Evolutionary conservation across 2,329 filamentous ascomycete genomes (phyloP).

Genomic region (Ilyonectria sp.): DNA sequence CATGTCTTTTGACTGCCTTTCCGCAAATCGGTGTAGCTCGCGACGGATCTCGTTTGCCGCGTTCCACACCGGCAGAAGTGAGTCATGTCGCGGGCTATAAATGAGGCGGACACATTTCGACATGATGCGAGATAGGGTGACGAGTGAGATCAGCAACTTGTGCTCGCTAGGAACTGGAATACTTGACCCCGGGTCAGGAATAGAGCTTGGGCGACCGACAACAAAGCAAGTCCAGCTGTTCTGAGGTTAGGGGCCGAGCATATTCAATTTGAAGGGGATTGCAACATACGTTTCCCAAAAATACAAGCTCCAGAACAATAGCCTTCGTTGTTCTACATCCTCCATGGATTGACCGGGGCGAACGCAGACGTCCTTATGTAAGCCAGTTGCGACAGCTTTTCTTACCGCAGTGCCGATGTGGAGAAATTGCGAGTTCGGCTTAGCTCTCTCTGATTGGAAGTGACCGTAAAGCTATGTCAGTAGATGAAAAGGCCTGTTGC

Average conservation of each 20-base stretch:
- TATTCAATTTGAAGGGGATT: neutral
- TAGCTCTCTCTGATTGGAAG: conserved; percentile 60
- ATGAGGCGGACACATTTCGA: conserved; percentile 58
- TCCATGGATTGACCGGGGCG: conserved; percentile 50
- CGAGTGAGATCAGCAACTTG: conserved; percentile 55
- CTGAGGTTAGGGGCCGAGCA: neutral
- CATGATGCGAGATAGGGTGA: conserved; percentile 56
- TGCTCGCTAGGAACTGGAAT: conserved; percentile 55
- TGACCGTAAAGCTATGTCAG: conserved; percentile 52
- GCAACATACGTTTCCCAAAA: conserved; percentile 59
- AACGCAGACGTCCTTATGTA: conserved; percentile 59
- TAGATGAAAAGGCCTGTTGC: conserved; percentile 17
- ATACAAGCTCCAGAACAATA: conserved; percentile 55
- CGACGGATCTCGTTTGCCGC: conserved; percentile 51
- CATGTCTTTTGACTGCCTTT: conserved; percentile 50
- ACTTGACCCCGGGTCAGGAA: conserved; percentile 54
- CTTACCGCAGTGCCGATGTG: conserved; percentile 57
- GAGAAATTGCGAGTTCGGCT: conserved; percentile 60
- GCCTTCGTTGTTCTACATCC: conserved; percentile 54
- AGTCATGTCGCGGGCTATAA: conserved; percentile 58
- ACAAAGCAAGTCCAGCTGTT: conserved; percentile 61
- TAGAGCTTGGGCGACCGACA: conserved; percentile 57
- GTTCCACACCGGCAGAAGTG: conserved; percentile 51
- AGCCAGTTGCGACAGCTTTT: conserved; percentile 59
- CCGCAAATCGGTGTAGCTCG: conserved; percentile 49